Conservation (phyloP, 2,329 filamentous ascomycete species). For the Exophiala alcalophila region DNA sequence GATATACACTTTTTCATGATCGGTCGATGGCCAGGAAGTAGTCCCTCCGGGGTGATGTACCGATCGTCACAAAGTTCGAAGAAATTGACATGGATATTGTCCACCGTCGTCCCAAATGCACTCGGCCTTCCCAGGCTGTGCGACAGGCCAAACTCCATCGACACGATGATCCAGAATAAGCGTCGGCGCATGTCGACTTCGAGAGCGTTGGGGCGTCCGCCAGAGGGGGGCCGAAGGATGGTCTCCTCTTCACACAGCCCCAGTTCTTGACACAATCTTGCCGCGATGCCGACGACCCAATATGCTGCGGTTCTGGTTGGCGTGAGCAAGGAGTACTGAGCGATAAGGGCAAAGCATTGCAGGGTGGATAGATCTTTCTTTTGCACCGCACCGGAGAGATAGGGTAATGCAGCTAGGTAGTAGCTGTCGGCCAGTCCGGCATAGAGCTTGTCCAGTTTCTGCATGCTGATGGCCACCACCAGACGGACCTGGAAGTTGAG, state of each 20-base stretch:
- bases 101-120: conserved; percentile 75
- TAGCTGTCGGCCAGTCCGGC: conserved; percentile 94
- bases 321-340: conserved; percentile 86
- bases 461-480: conserved; percentile 90
- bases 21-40: conserved; percentile 64
- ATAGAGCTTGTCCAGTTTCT: conserved; percentile 84
- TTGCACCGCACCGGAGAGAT: conserved; percentile 76
- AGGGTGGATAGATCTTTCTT: conserved; percentile 88
- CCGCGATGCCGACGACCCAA: conserved; percentile 85
- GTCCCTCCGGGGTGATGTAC: conserved; percentile 74
- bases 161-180: conserved; percentile 80
- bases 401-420: conserved; percentile 83
- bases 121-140: conserved; percentile 85
- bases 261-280: conserved; percentile 82
- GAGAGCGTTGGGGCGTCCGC: conserved; percentile 63
- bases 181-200: conserved; percentile 87
- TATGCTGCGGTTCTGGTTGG: conserved; percentile 90
- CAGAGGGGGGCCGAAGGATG: conserved; percentile 62
- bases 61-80: conserved; percentile 79
- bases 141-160: conserved; percentile 84
- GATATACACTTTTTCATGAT: conserved; percentile 83
- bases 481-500: conserved; percentile 86
- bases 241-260: conserved; percentile 87
- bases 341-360: conserved; percentile 83
- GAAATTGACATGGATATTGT: conserved; percentile 80